Percentiles rank a stretch among this genome's conserved stretches.
Conservation (phyloP, 2,329 filamentous ascomycete genomes). For the Hypoxylon sp. region DNA sequence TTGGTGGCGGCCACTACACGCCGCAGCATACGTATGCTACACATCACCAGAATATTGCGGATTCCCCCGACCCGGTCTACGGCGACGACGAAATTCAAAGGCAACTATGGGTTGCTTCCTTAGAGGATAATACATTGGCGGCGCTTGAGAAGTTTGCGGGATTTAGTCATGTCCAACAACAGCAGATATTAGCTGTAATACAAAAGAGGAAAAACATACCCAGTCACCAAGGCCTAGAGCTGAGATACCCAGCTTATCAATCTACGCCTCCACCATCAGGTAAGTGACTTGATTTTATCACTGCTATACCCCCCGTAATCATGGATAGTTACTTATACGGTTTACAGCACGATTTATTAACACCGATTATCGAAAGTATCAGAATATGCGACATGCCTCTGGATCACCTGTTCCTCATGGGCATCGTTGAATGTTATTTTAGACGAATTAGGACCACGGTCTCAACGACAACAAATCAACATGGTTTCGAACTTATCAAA, state of each 20-base stretch:
- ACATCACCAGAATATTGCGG: constrained; percentile 15
- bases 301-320: background rate
- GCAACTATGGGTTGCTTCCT: constrained; percentile 29
- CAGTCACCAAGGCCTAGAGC: constrained; percentile 30
- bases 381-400: constrained; percentile 27
- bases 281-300: too few species aligned
- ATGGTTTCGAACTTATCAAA: too few species aligned
- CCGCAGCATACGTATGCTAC: constrained; percentile 27
- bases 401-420: constrained; percentile 24
- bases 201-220: constrained; percentile 35
- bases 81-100: constrained; percentile 28
- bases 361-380: constrained; percentile 29
- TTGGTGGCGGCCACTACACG: constrained; percentile 14
- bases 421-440: constrained; percentile 5
- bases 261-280: constrained; percentile 29
- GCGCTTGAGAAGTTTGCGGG: constrained; percentile 40
- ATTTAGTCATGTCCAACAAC: constrained; percentile 39
- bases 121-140: constrained; percentile 36
- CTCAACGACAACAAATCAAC: too few species aligned
- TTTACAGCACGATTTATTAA: constrained; percentile 24
- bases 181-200: constrained; percentile 38
- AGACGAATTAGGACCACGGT: background rate
- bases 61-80: constrained; percentile 22
- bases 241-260: constrained; percentile 31
- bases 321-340: background rate